Percentiles rank a stretch among this genome's conserved stretches.
Evolutionary conservation across 495 filamentous ascomycete species (phyloP).

Genomic region (Elasticomyces elasticus): DNA sequence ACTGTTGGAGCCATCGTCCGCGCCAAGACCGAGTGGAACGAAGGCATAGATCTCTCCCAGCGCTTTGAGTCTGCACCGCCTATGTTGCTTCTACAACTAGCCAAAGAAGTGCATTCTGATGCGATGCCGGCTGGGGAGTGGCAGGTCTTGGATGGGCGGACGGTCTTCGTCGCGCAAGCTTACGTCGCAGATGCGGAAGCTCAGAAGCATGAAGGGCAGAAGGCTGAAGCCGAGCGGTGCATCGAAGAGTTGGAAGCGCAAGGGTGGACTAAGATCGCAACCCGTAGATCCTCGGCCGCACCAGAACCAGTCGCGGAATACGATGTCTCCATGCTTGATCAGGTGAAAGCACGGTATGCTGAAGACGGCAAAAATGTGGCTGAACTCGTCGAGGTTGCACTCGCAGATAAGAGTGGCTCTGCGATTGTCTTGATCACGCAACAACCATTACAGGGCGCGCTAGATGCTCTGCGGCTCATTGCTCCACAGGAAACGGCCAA

Average conservation of each 20-base stretch:
- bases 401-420: background rate
- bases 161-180: background rate
- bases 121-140: background rate
- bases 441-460: background rate
- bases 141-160: background rate
- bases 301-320: background rate
- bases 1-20: background rate
- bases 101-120: background rate
- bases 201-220: background rate
- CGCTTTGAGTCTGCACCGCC: background rate
- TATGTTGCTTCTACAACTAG: background rate
- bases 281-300: background rate
- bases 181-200: background rate
- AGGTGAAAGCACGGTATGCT: background rate
- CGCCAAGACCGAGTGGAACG: background rate
- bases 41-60: background rate
- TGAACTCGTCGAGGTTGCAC: background rate
- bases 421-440: background rate
- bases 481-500: slow-evolving; percentile 1
- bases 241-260: background rate
- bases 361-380: background rate
- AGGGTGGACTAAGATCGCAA: background rate
- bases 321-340: background rate
- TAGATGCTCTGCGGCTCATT: background rate
- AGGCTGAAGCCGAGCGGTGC: background rate